Percentiles rank a stretch among this genome's conserved stretches.
Evolutionary conservation across 208 protist species (phyloP).

Genomic region (Trypanosoma scelopori): DNA sequence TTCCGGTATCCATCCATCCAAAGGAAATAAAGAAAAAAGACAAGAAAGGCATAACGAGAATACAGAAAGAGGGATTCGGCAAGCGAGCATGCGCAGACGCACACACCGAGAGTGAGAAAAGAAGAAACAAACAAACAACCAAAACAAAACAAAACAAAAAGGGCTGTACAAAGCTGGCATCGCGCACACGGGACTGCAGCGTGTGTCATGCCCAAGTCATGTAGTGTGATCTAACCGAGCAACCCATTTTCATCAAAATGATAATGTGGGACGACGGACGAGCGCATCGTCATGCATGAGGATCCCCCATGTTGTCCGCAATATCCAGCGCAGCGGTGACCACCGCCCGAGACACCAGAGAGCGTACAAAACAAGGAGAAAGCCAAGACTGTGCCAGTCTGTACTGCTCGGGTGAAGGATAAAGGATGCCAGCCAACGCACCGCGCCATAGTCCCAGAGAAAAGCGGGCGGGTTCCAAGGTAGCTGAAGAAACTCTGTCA

Average conservation of each 20-base stretch:
- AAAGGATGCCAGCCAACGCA: constrained; percentile 6
- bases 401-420: constrained; percentile 1
- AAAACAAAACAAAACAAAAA: too few relatives aligned
- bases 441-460: not conserved
- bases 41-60: too few relatives aligned
- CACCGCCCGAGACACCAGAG: constrained; percentile 32
- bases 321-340: constrained; percentile 56
- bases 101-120: constrained; percentile 3
- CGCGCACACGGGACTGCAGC: too few relatives aligned
- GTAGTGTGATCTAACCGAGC: not conserved
- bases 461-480: not conserved
- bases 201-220: not conserved
- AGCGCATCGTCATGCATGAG: constrained; percentile 65
- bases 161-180: too few relatives aligned
- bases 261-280: constrained; percentile 49
- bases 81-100: not conserved
- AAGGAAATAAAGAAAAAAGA: not conserved
- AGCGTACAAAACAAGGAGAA: constrained; percentile 45
- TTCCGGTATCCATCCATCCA: not conserved
- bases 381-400: constrained; percentile 31
- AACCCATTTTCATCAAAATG: constrained; percentile 30
- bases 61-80: too few relatives aligned
- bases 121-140: not conserved
- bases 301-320: constrained; percentile 40
- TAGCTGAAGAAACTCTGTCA: not conserved